Conservation (phyloP, 805 yeast genomes). For the Myxozyma lipomycoides region DNA sequence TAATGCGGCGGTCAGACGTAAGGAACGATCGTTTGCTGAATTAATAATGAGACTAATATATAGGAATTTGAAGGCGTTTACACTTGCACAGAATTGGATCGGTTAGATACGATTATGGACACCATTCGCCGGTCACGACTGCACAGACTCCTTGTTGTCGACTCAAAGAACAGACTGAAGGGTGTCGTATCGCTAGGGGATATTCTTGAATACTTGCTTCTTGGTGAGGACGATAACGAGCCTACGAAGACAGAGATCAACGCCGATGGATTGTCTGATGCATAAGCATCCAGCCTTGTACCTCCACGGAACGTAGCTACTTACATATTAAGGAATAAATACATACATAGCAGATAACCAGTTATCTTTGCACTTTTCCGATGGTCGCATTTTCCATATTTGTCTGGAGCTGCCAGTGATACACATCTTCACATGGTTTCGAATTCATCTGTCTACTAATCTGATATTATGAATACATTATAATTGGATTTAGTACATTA, state of each 20-base stretch:
- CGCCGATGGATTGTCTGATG: too few relatives aligned
- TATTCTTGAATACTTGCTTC: slow-evolving; percentile 74
- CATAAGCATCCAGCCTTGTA: too few relatives aligned
- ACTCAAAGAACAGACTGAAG: slow-evolving; percentile 56
- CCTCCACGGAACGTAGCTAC: not conserved
- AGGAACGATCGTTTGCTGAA: not conserved
- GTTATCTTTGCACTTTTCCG: too few relatives aligned
- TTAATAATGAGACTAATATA: not conserved
- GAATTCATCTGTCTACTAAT: too few relatives aligned
- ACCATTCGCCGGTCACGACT: slow-evolving; percentile 86
- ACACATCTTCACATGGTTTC: too few relatives aligned
- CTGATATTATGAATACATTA: too few relatives aligned
- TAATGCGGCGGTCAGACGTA: slow-evolving; percentile 78
- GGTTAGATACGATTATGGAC: slow-evolving; percentile 84
- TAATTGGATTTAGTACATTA: too few relatives aligned
- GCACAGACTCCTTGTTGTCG: slow-evolving; percentile 89
- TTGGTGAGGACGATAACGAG: slow-evolving; percentile 45
- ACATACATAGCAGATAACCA: not conserved
- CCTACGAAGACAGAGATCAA: too few relatives aligned
- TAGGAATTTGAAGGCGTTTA: slow-evolving; percentile 92
- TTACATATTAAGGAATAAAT: not conserved
- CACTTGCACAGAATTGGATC: slow-evolving; percentile 85
- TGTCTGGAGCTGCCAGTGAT: too few relatives aligned
- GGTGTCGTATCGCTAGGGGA: slow-evolving; percentile 92
- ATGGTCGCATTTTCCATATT: too few relatives aligned